Evolutionary conservation across 2,329 filamentous ascomycete genomes (phyloP).

Genomic region (Aspergillus sp.): DNA sequence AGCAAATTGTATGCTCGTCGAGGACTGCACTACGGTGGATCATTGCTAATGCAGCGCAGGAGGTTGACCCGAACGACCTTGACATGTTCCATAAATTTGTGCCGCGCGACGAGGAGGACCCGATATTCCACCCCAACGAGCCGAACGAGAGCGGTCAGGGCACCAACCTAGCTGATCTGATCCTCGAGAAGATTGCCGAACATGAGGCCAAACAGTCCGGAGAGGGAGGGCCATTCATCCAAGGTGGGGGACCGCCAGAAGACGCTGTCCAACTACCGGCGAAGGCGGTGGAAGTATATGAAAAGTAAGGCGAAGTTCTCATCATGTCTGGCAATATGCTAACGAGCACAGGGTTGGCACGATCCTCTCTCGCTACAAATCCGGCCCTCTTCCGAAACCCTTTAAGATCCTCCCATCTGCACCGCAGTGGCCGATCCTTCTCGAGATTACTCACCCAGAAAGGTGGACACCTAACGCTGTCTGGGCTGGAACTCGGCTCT

Average conservation of each 20-base stretch:
- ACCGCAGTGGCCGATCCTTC: conserved; percentile 82
- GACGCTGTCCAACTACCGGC: conserved; percentile 79
- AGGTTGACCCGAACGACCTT: conserved; percentile 80
- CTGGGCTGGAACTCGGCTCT: conserved; percentile 85
- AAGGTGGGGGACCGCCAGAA: conserved; percentile 53
- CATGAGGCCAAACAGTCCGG: conserved; percentile 63
- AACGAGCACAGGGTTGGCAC: conserved; percentile 58
- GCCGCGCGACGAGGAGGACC: conserved; percentile 61
- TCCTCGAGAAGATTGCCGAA: conserved; percentile 85
- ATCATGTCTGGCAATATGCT: conserved; percentile 6
- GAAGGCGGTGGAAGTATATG: conserved; percentile 90
- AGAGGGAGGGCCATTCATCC: conserved; percentile 32
- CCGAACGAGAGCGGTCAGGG: conserved; percentile 42
- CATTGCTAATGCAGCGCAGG: conserved; percentile 34
- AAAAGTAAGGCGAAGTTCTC: too few species aligned
- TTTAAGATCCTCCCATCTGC: conserved; percentile 94
- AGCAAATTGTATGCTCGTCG: conserved; percentile 28
- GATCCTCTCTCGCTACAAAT: conserved; percentile 86
- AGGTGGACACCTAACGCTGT: conserved; percentile 68
- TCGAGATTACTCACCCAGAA: conserved; percentile 74
- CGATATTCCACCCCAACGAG: conserved; percentile 55
- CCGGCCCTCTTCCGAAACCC: conserved; percentile 90
- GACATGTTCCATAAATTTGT: conserved; percentile 89
- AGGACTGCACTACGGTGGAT: not conserved
- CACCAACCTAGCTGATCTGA: conserved; percentile 84